Evolutionary conservation across 2,329 filamentous ascomycete species (phyloP), one percentile per base, ranked within the genome.

Genomic region (Alternaria longipes): DNA sequence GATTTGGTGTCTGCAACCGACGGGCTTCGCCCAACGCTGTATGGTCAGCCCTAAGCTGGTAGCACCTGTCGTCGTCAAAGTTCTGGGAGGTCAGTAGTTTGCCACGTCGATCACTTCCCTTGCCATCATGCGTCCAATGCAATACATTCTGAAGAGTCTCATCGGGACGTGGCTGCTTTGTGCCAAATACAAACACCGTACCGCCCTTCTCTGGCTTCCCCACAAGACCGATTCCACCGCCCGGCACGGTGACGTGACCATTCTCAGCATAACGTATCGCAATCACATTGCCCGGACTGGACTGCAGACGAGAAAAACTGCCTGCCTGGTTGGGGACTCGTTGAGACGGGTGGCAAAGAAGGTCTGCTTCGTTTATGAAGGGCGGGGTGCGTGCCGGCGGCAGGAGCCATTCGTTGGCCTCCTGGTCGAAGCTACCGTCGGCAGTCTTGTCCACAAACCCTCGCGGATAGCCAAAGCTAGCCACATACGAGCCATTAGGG

Each of bases 21-120:
- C 92, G 89, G 54, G 83, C 68, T 14, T 74, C 72, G 8, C 89
- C 89, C 28, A 30, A 30, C 28, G 93, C 88, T 28, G 18, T 71
- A 8, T 82, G 82, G n/a, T 68, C 69, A 75, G 92, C 92, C 30
- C 49, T 20, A 73, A 87, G 79, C 80, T 97, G 91, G 76, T 92
- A 92, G 82, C 94, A 97, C 72, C 91, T 89, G 36, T 90, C 90
- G 71, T 97, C 93, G 71, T 97, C 94, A 76, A 89, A 97, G 81
- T 90, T 89, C 67, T 91, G 88, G 28, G 46, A 16, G 46, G 46
- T 50, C 16, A 49, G 46, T 18, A 49, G 46, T 34, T 30, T 34
- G 28, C 55, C 46, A 14, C 55, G 41, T 42, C 40, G 30, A 26
- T 49, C 24, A 24, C 55, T 47, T 20, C 55, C 46, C 28, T 38